A percentile compares a stretch with the other conserved stretches of the same genome.
Conservation (phyloP, 805 yeast species). For the Yarrowia sp. region DNA sequence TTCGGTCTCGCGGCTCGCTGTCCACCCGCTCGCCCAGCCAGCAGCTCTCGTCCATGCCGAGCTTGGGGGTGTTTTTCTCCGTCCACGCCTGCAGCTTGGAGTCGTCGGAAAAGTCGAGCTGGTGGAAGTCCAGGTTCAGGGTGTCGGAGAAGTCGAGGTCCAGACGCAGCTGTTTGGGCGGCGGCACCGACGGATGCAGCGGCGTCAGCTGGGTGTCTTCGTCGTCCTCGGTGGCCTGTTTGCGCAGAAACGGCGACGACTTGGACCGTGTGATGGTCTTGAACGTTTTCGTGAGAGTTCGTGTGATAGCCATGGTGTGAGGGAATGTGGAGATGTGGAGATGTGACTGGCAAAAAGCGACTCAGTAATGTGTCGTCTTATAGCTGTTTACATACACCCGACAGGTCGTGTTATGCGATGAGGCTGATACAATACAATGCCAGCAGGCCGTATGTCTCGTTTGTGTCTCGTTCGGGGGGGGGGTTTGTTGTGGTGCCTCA, state of each 20-base stretch:
- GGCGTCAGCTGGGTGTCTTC: background rate
- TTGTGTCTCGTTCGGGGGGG: no score
- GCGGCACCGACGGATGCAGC: slow-evolving; percentile 11
- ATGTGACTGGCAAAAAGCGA: no score
- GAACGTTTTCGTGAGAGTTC: slow-evolving; percentile 26
- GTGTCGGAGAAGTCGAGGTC: slow-evolving; percentile 23
- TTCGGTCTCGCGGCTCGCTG: background rate
- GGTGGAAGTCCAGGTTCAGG: slow-evolving; percentile 33
- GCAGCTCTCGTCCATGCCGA: background rate
- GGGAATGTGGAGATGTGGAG: background rate
- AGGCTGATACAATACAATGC: slow-evolving; percentile 17
- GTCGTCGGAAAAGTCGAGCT: slow-evolving; percentile 34
- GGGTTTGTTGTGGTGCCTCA: no score
- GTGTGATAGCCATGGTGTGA: slow-evolving; percentile 16
- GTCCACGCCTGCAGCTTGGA: slow-evolving; percentile 22
- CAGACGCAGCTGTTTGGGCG: slow-evolving; percentile 15
- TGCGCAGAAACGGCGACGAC: slow-evolving; percentile 35
- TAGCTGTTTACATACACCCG: background rate
- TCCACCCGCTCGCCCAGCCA: background rate
- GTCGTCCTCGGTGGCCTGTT: slow-evolving; percentile 10
- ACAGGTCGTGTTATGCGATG: slow-evolving; percentile 16
- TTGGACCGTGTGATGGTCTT: slow-evolving; percentile 23
- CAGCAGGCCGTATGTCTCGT: no score
- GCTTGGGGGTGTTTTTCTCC: slow-evolving; percentile 10
- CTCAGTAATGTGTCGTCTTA: background rate